phyloP scores from a whole-genome alignment of 1,284 basidiomycete genomes.

The Butyriboletus appendiculatus region DNA sequence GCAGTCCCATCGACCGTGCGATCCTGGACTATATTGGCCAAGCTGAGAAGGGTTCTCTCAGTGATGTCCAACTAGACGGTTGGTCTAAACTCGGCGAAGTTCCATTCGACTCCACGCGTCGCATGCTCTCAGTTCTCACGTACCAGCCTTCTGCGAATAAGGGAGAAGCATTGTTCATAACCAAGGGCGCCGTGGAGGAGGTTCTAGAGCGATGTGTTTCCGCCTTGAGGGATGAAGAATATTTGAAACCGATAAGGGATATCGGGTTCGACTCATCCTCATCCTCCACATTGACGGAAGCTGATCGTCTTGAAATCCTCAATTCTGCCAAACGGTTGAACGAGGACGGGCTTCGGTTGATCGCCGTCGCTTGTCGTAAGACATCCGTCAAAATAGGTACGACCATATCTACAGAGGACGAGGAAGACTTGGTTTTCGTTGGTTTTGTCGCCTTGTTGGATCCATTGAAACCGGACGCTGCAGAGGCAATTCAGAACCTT shows the following conservation, averaged over 20 bases:
- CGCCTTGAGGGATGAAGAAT: conserved; percentile 22
- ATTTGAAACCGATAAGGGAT: conserved; percentile 11
- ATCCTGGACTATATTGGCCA: conserved; percentile 31
- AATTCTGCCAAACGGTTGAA: conserved; percentile 30
- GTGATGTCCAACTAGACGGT: conserved; percentile 10
- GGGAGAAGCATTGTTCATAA: conserved; percentile 29
- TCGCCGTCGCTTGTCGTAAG: conserved; percentile 33
- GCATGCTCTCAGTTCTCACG: conserved; percentile 33
- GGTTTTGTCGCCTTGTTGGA: conserved; percentile 33
- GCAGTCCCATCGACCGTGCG: conserved; percentile 34
- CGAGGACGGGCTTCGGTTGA: conserved; percentile 33
- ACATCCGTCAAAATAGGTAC: conserved; percentile 14
- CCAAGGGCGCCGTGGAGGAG: conserved; percentile 35
- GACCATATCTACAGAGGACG: conserved; percentile 25
- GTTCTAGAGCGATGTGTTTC: conserved; percentile 33
- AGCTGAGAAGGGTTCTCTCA: conserved; percentile 13
- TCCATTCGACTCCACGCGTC: conserved; percentile 35
- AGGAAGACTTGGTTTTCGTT: conserved; percentile 32
- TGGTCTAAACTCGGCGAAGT: conserved; percentile 36
- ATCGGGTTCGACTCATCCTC: conserved; percentile 22
- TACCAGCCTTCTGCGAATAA: conserved; percentile 2
- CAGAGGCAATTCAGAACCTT: conserved; percentile 32
- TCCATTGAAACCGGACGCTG: conserved; percentile 34
- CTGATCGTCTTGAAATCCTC: conserved; percentile 26
- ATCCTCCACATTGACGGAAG: conserved; percentile 16